phyloP scores from a whole-genome alignment of 192 early-diverging fungal species.

The Rhizophagus clarus region DNA sequence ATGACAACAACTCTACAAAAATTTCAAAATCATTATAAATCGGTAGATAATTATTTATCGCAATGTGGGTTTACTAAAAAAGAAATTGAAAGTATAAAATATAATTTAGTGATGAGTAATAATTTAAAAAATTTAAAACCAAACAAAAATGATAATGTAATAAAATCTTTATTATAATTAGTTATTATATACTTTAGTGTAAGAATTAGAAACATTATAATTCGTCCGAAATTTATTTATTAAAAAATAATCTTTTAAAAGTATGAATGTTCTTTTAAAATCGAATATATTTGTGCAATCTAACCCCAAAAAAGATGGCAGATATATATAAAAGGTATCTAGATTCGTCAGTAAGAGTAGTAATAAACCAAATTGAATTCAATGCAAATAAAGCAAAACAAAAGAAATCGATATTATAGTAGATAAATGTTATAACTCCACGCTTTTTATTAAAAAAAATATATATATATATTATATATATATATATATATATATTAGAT shows the following conservation, averaged over 20 bases:
- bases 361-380: neutral
- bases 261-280: no score
- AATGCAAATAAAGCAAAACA: neutral
- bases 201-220: no score
- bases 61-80: neutral
- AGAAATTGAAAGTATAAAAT: neutral
- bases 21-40: neutral
- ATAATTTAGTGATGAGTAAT: constrained; percentile 4
- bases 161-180: neutral
- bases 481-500: no score
- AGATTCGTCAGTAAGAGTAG: neutral
- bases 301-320: neutral
- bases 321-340: neutral
- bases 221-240: no score
- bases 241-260: no score
- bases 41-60: constrained; percentile 1
- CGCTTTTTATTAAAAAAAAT: neutral
- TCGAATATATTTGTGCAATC: neutral
- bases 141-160: neutral
- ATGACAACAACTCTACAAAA: neutral
- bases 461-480: no score
- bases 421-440: constrained; percentile 6
- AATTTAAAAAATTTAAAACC: neutral
- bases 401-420: neutral
- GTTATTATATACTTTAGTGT: no score